These are phyloP conservation scores for Clonostachys rhizophaga DNA, from an alignment of 2,329 filamentous ascomycete genomes.

Conservation along the genomic window DNA sequence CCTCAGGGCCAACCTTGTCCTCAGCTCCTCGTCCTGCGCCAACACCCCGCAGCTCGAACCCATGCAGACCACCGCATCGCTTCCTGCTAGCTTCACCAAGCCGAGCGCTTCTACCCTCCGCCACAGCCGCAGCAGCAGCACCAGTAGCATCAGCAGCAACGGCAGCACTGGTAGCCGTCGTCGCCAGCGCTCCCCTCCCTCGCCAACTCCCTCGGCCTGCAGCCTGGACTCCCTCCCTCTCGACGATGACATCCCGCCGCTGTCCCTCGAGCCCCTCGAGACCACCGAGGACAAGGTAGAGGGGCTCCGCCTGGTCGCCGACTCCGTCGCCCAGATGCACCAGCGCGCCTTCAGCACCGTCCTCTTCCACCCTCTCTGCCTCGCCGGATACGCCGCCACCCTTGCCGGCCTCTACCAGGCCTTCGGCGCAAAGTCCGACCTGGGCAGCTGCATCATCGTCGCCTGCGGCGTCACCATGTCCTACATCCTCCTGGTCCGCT, in stretches of 20 bases:
- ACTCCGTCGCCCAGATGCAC: constrained; percentile 79
- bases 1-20: constrained; percentile 73
- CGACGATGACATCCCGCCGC: constrained; percentile 51
- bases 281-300: constrained; percentile 56
- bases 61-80: constrained; percentile 17
- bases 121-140: constrained; percentile 14
- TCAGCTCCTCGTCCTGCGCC: constrained; percentile 56
- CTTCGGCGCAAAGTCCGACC: constrained; percentile 36
- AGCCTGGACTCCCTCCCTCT: constrained; percentile 26
- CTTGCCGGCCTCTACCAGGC: constrained; percentile 37
- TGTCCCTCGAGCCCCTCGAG: constrained; percentile 56
- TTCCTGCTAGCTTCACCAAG: constrained; percentile 28
- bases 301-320: constrained; percentile 70
- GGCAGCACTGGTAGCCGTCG: constrained; percentile 21
- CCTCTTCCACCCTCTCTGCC: constrained; percentile 55
- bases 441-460: constrained; percentile 51
- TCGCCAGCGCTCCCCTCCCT: constrained; percentile 55
- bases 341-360: constrained; percentile 61
- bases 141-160: constrained; percentile 23
- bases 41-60: constrained; percentile 55
- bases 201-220: constrained; percentile 31
- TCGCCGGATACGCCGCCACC: constrained; percentile 38
- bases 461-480: constrained; percentile 58
- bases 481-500: constrained; percentile 57
- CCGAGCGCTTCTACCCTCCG: constrained; percentile 45